Conservation (phyloP, 1,139 yeast species). For the Barnettozyma hawaiiensis region DNA sequence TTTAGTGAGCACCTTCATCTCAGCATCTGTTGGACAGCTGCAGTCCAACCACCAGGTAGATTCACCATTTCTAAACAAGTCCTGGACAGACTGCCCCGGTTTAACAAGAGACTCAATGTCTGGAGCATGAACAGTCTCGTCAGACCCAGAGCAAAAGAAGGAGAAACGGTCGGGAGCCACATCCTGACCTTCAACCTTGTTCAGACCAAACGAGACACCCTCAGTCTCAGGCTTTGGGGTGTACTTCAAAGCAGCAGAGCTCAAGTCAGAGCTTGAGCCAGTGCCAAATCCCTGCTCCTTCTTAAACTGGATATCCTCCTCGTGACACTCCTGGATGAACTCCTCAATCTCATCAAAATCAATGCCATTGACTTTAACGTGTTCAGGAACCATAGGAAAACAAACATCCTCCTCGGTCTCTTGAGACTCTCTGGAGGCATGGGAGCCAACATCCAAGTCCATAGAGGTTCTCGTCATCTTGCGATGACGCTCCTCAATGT, state of each 20-base stretch:
- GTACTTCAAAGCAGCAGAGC: conserved; percentile 56
- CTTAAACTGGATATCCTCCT: conserved; percentile 20
- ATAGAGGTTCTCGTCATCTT: conserved; percentile 29
- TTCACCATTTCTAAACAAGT: conserved; percentile 47
- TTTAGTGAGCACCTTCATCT: conserved; percentile 58
- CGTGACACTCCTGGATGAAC: conserved; percentile 48
- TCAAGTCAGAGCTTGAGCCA: conserved; percentile 28
- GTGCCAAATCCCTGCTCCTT: conserved; percentile 18
- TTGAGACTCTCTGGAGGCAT: conserved; percentile 66
- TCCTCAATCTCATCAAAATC: conserved; percentile 78
- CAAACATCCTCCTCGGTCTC: conserved; percentile 97
- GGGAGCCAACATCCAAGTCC: conserved; percentile 65
- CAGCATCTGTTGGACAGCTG: conserved; percentile 61
- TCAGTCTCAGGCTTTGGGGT: conserved; percentile 37
- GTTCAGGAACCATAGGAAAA: conserved; percentile 83
- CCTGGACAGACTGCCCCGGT: conserved; percentile 59
- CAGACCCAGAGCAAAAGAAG: conserved; percentile 74
- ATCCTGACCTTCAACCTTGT: conserved; percentile 34
- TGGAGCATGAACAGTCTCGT: conserved; percentile 85
- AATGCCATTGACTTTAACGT: conserved; percentile 62
- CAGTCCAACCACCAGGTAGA: conserved; percentile 76
- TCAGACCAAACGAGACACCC: conserved; percentile 34
- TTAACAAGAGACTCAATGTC: conserved; percentile 71
- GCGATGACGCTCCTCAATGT: conserved; percentile 25
- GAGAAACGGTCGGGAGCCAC: conserved; percentile 70